These are phyloP conservation scores for Fraxinus quadrangulata DNA, from an alignment of 257 asterid genomes.

Conservation along the genomic window DNA sequence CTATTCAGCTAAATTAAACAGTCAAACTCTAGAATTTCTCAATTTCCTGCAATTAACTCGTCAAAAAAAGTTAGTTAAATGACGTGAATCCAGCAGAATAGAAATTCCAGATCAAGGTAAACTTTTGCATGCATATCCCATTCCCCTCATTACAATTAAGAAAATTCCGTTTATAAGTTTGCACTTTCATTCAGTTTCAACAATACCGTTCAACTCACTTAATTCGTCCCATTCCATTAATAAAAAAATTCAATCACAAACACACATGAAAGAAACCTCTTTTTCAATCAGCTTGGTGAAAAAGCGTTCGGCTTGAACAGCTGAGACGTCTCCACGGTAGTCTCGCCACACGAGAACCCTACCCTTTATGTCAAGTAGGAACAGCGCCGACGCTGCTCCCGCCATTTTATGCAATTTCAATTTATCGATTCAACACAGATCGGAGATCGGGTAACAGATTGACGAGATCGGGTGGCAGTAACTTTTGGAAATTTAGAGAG, in stretches of 20 bases:
- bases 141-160: background rate
- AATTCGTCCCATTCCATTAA: background rate
- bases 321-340: slow-evolving; percentile 47
- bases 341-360: slow-evolving; percentile 51
- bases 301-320: slow-evolving; percentile 45
- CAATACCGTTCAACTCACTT: background rate
- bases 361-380: slow-evolving; percentile 45
- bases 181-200: background rate
- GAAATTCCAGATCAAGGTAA: slow-evolving; percentile 39
- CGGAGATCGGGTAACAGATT: slow-evolving; percentile 9
- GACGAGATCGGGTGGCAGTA: background rate
- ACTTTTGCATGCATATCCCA: slow-evolving; percentile 17
- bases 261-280: background rate
- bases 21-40: slow-evolving; percentile 18
- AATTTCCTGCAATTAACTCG: slow-evolving; percentile 5
- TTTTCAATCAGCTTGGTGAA: slow-evolving; percentile 5
- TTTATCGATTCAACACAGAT: background rate
- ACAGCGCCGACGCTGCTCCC: slow-evolving; percentile 53
- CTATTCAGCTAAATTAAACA: slow-evolving; percentile 27
- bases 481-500: background rate
- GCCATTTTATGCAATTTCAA: slow-evolving; percentile 26
- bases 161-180: background rate
- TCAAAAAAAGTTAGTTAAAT: slow-evolving; percentile 8
- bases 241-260: background rate
- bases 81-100: slow-evolving; percentile 1